Percentiles rank a stretch among this genome's conserved stretches.
These are phyloP conservation scores for Phytophthora macrochlamydospora DNA, from an alignment of 352 stramenopile species.

Conservation along the genomic window DNA sequence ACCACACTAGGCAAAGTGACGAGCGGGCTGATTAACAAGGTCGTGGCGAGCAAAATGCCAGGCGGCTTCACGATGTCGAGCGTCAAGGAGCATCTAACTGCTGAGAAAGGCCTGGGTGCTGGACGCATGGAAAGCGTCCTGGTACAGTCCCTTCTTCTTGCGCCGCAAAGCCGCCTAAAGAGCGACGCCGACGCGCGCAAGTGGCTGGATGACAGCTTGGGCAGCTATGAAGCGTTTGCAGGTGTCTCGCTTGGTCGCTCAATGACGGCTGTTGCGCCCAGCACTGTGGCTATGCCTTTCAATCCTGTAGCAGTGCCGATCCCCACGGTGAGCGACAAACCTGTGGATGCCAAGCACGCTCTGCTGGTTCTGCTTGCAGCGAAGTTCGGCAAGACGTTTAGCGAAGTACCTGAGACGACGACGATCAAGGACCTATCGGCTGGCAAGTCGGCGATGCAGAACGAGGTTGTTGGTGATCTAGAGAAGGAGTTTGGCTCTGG, in stretches of 20 bases:
- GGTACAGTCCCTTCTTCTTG: slow-evolving; percentile 63
- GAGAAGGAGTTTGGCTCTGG: slow-evolving; percentile 85
- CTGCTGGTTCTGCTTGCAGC: slow-evolving; percentile 74
- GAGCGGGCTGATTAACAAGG: slow-evolving; percentile 66
- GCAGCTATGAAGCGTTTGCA: slow-evolving; percentile 73
- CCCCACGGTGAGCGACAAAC: slow-evolving; percentile 62
- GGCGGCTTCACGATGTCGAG: slow-evolving; percentile 84
- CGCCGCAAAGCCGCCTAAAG: slow-evolving; percentile 69
- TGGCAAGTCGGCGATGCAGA: slow-evolving; percentile 87
- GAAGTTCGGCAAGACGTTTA: slow-evolving; percentile 80
- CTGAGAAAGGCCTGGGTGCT: slow-evolving; percentile 62
- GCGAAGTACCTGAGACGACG: slow-evolving; percentile 59
- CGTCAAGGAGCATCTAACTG: slow-evolving; percentile 71
- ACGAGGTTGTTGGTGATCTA: slow-evolving; percentile 89
- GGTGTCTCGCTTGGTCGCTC: slow-evolving; percentile 63
- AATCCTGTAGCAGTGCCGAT: slow-evolving; percentile 45
- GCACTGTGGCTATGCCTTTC: slow-evolving; percentile 43
- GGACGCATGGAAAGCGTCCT: slow-evolving; percentile 83
- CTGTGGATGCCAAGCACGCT: slow-evolving; percentile 77
- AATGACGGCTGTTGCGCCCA: slow-evolving; percentile 22
- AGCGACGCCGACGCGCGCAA: slow-evolving; percentile 73
- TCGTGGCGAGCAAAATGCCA: slow-evolving; percentile 83
- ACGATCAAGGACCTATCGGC: slow-evolving; percentile 83
- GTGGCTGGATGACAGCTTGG: slow-evolving; percentile 80
- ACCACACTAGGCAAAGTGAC: slow-evolving; percentile 74